phyloP scores from a whole-genome alignment of 1,284 basidiomycete genomes.

The Cryptococcus sp. region DNA sequence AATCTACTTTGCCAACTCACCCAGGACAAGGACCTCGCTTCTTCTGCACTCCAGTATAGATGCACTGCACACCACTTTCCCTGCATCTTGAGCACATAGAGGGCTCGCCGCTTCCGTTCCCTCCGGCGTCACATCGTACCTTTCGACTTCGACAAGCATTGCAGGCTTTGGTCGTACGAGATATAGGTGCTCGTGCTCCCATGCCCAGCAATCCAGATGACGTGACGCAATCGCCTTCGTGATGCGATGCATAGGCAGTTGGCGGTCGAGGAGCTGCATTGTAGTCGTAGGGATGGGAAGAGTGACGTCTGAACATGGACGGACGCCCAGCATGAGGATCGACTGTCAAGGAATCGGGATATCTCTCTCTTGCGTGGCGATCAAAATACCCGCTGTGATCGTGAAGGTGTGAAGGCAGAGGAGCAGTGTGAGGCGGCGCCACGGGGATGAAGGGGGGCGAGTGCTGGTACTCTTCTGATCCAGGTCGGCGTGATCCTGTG shows the following conservation, averaged over 20 bases:
- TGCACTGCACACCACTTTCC: slow-evolving; percentile 42
- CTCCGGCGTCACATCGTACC: slow-evolving; percentile 50
- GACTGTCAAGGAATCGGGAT: slow-evolving; percentile 1
- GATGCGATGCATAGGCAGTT: slow-evolving; percentile 19
- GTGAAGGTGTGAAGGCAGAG: slow-evolving; percentile 4
- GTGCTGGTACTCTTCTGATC: slow-evolving; percentile 5
- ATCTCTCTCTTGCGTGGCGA: slow-evolving; percentile 1
- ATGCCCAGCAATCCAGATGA: slow-evolving; percentile 5
- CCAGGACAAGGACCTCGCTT: slow-evolving; percentile 50
- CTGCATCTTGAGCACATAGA: slow-evolving; percentile 43
- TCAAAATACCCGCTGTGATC: slow-evolving; percentile 17
- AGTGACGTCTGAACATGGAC: slow-evolving; percentile 26
- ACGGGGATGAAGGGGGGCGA: not conserved
- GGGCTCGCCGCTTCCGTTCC: slow-evolving; percentile 25
- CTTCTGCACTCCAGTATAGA: slow-evolving; percentile 48
- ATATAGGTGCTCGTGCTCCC: slow-evolving; percentile 45
- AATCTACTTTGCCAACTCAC: slow-evolving; percentile 10
- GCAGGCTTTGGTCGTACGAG: slow-evolving; percentile 50
- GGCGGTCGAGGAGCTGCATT: slow-evolving; percentile 4
- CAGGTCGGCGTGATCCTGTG: slow-evolving; percentile 2
- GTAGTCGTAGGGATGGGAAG: slow-evolving; percentile 32
- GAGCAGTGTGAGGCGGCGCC: slow-evolving; percentile 12
- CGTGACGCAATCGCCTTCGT: slow-evolving; percentile 12
- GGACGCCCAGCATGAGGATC: slow-evolving; percentile 16
- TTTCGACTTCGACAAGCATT: slow-evolving; percentile 49